Percentiles rank a stretch among this genome's conserved stretches.
Evolutionary conservation across 352 stramenopile genomes (phyloP).

Genomic region (Globisporangium okanoganense): DNA sequence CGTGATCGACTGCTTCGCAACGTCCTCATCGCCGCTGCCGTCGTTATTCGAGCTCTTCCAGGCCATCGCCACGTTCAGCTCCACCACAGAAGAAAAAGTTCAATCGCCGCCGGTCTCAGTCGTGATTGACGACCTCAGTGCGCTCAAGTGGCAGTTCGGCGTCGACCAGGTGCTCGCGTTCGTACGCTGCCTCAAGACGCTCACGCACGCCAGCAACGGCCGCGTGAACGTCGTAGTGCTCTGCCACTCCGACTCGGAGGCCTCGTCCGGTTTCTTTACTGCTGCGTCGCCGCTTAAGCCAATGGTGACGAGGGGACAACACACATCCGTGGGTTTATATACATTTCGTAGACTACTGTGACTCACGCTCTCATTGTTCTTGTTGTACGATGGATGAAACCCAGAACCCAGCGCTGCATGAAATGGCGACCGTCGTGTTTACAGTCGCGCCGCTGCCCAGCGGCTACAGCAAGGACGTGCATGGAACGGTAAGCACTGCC

Average conservation of each 20-base stretch:
- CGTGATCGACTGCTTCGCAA: slow-evolving; percentile 32
- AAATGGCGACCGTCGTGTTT: slow-evolving; percentile 58
- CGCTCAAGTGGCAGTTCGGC: slow-evolving; percentile 60
- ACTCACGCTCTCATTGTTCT: not conserved
- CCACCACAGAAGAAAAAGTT: too few relatives aligned
- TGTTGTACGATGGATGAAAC: not conserved
- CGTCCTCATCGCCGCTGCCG: not conserved
- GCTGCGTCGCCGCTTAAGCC: slow-evolving; percentile 4
- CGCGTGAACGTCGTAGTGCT: slow-evolving; percentile 53
- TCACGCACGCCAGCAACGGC: slow-evolving; percentile 48
- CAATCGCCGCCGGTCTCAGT: slow-evolving; percentile 38
- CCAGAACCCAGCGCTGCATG: slow-evolving; percentile 41
- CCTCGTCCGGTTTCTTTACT: not conserved
- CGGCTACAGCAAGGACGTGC: slow-evolving; percentile 74
- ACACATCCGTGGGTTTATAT: too few relatives aligned
- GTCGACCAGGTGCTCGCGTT: slow-evolving; percentile 39
- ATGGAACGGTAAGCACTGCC: slow-evolving; percentile 45
- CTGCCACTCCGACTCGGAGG: slow-evolving; percentile 48
- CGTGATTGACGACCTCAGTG: slow-evolving; percentile 62
- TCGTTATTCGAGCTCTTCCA: slow-evolving; percentile 27
- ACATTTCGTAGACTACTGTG: too few relatives aligned
- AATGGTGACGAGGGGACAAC: too few relatives aligned
- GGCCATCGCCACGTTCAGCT: slow-evolving; percentile 17
- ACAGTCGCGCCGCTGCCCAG: slow-evolving; percentile 47
- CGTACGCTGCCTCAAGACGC: slow-evolving; percentile 57